These are phyloP conservation scores for Erodium trifolium DNA, from an alignment of 441 rosid genomes.

Conservation along the genomic window DNA sequence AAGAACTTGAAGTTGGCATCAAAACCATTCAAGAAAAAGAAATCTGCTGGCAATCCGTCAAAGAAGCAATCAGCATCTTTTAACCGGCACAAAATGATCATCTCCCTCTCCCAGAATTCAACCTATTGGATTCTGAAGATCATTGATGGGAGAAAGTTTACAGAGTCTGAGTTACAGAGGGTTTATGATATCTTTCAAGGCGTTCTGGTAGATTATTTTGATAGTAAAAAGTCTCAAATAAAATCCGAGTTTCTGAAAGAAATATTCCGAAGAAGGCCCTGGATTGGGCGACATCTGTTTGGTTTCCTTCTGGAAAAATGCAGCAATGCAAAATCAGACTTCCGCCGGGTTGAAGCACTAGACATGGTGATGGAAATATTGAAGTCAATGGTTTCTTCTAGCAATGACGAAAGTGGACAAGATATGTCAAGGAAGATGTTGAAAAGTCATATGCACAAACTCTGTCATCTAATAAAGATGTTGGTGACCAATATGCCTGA, in stretches of 20 bases:
- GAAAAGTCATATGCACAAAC: conserved; percentile 40
- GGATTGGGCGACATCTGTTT: conserved; percentile 58
- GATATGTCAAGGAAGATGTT: conserved; percentile 44
- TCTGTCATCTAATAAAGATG: conserved; percentile 44
- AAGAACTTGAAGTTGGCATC: conserved; percentile 76
- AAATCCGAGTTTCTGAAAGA: conserved; percentile 71
- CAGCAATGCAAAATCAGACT: conserved; percentile 51
- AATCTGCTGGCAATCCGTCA: conserved; percentile 44
- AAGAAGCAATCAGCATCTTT: conserved; percentile 57
- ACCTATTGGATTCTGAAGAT: conserved; percentile 73
- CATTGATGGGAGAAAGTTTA: conserved; percentile 49
- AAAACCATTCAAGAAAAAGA: conserved; percentile 79
- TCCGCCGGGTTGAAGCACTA: conserved; percentile 69
- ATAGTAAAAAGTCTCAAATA: conserved; percentile 63
- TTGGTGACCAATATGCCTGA: conserved; percentile 61
- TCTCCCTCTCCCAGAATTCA: conserved; percentile 66
- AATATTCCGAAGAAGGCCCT: conserved; percentile 63
- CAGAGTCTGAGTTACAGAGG: conserved; percentile 49
- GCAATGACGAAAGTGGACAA: conserved; percentile 27
- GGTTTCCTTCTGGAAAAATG: conserved; percentile 60
- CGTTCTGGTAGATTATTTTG: conserved; percentile 50
- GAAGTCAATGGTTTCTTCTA: conserved; percentile 43
- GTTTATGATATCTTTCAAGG: conserved; percentile 42
- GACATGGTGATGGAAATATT: conserved; percentile 63
- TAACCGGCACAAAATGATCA: conserved; percentile 65